These are phyloP conservation scores for Fusarium goolgardi DNA, from an alignment of 2,329 filamentous ascomycete genomes.

Conservation along the genomic window DNA sequence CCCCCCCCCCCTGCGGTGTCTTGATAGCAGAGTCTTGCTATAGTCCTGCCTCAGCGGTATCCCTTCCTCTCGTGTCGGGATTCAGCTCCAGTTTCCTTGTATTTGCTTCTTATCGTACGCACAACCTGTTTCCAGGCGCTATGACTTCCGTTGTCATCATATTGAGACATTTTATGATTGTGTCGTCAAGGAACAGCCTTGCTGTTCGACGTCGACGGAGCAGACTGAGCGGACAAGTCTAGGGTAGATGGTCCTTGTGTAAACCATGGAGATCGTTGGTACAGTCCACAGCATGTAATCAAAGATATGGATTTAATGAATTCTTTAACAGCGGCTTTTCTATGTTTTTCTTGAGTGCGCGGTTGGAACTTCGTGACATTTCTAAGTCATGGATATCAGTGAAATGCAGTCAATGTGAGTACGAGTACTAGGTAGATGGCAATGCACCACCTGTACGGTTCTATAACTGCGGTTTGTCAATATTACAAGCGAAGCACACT, in stretches of 20 bases:
- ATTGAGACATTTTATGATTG: neutral
- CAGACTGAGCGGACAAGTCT: neutral
- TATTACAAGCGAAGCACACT: too few species aligned
- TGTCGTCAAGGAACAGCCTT: neutral
- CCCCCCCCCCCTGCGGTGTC: conserved; percentile 4
- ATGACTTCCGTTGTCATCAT: conserved; percentile 8
- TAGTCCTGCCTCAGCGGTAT: conserved; percentile 10
- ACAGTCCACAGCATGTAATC: neutral
- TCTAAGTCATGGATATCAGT: neutral
- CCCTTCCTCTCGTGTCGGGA: conserved; percentile 1
- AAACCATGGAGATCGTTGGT: too few species aligned
- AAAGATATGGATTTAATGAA: neutral
- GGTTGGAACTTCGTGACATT: neutral
- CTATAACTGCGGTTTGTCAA: too few species aligned
- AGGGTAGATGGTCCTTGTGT: conserved; percentile 7
- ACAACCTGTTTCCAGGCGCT: conserved; percentile 7
- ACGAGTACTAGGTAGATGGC: too few species aligned
- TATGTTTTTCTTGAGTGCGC: fast-evolving
- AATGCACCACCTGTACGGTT: too few species aligned
- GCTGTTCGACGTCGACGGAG: conserved; percentile 1
- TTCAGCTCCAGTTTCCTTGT: conserved; percentile 7
- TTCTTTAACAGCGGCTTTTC: neutral
- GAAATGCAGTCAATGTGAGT: neutral
- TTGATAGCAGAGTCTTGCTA: conserved; percentile 2
- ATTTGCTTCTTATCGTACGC: neutral